A percentile compares a stretch with the other conserved stretches of the same genome.
Evolutionary conservation across 202 grass and related monocot genomes (phyloP).

Genomic region (Brachypodium distachyon): DNA sequence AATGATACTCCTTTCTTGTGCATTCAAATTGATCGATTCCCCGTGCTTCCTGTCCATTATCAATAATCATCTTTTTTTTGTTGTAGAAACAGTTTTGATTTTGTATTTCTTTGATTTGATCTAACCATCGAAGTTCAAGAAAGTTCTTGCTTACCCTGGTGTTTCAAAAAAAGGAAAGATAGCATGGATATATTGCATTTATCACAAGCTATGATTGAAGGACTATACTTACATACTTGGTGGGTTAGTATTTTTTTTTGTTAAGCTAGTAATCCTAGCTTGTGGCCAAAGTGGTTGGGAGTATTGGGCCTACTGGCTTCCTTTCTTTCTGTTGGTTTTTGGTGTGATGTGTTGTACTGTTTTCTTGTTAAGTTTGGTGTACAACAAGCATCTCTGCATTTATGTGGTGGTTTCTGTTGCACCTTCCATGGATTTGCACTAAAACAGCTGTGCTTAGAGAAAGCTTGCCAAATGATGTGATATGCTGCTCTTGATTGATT

Average conservation of each 20-base stretch:
- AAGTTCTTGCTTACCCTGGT: background rate
- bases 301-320: conserved; percentile 7
- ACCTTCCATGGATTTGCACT: conserved; percentile 10
- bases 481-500: background rate
- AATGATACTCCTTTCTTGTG: background rate
- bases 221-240: background rate
- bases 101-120: background rate
- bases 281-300: conserved; percentile 20
- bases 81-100: background rate
- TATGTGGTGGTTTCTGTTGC: conserved; percentile 10
- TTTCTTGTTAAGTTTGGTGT: conserved; percentile 22
- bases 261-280: conserved; percentile 13
- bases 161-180: background rate
- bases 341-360: background rate
- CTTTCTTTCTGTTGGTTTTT: conserved; percentile 18
- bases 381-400: conserved; percentile 27
- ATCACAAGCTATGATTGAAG: background rate
- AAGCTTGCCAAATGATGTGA: background rate
- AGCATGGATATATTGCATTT: background rate
- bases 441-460: background rate
- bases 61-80: no score
- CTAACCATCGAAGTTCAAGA: background rate
- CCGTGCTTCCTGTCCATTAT: no score
- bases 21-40: background rate
- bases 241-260: background rate